Evolutionary conservation across 1,284 basidiomycete genomes (phyloP).

Genomic region (Exobasidium cylindrosporum): DNA sequence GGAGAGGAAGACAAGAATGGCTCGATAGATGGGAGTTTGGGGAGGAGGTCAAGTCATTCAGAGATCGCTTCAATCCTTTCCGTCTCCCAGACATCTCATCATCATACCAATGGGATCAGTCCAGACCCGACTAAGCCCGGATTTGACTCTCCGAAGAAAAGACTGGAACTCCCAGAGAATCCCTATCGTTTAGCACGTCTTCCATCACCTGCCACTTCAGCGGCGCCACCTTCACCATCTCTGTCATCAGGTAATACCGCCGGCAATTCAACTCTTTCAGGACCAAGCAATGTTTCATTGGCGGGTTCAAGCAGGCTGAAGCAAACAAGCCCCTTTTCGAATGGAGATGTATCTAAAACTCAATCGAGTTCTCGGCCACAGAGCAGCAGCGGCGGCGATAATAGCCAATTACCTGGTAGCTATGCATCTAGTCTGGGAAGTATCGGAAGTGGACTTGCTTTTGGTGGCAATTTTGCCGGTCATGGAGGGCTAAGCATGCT

Average conservation of each 20-base stretch:
- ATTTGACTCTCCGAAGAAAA: neutral
- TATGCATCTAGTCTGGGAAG: conserved; percentile 11
- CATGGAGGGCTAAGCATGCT: neutral
- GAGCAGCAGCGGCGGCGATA: neutral
- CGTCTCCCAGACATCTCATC: neutral
- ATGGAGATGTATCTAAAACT: neutral
- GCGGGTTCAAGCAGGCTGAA: too few species aligned
- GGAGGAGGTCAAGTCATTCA: too few species aligned
- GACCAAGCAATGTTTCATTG: too few species aligned
- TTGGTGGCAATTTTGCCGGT: neutral
- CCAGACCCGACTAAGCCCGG: too few species aligned
- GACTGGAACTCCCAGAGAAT: neutral
- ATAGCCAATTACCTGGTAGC: conserved; percentile 5
- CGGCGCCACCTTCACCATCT: too few species aligned
- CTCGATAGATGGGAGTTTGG: too few species aligned
- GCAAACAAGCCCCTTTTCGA: too few species aligned
- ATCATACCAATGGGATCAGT: neutral
- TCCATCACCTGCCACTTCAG: too few species aligned
- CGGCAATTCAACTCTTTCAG: too few species aligned
- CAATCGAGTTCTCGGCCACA: neutral
- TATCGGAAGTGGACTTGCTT: neutral
- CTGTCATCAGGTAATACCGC: too few species aligned
- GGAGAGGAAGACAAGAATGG: too few species aligned
- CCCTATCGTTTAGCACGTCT: neutral
- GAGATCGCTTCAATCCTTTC: too few species aligned